Evolutionary conservation across 495 filamentous ascomycete species (phyloP), one percentile per base, ranked within the genome.

Genomic region (Podospora sp.): DNA sequence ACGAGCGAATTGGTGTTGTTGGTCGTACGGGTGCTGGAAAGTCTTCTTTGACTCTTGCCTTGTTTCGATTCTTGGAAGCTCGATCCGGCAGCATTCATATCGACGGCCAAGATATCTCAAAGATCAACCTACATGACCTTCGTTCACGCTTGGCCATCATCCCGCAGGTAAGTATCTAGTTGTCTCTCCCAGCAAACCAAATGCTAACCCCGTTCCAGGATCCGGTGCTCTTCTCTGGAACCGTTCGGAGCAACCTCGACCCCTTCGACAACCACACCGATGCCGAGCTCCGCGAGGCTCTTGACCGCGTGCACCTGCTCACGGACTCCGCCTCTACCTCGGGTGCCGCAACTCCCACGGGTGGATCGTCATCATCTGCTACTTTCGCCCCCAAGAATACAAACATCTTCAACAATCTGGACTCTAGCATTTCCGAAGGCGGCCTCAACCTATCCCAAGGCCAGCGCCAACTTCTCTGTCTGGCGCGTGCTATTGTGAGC

Each of bases 11-110:
- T 46, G 93, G 92, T 18, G 89, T 97, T 0, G 90, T 95, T 9
- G 93, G 93, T 12, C 88, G 93, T 21, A 96, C 93, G 11, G 93
- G 93, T 14, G 92, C 92, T 0, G 93, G 93, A 20, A 97, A 97
- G 72, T 94, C 91, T 0, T 93, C 91, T 0, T 78, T 96, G 9
- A 93, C 92, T 0, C 82, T 96, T 0, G 91, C 92, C 0, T 78
- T 96, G 0, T 96, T 94, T 84, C 91, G 91, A 7, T 94, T 94
- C 77, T 78, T 96, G 9, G 89, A 92, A 69, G 90, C 91, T 6
- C 82, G 87, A 3, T 81, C 86, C 0, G 92, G 92, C 16, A 85
- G 77, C 3, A 91, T 96, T 56, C 73, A 82, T 65, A 90, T 96
- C 61, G 92, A 96, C 65, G 91, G 91, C 0, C 69, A 92, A 0